Conservation (phyloP, 129 eudicot genomes). For the Lonicera japonica region DNA sequence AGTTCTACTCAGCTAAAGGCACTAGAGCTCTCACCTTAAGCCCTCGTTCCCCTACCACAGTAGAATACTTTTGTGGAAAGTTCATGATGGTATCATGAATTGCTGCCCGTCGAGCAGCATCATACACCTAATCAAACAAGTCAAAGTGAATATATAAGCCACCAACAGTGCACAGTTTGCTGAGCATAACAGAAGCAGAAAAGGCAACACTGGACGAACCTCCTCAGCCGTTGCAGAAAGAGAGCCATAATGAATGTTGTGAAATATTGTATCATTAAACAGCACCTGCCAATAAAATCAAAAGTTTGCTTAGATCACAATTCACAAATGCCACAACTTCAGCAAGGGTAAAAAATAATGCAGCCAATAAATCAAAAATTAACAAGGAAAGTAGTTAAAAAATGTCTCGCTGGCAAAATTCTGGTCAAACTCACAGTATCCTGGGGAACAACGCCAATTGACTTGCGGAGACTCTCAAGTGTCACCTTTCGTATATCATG, state of each 20-base stretch:
- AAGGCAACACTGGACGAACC: slow-evolving; percentile 31
- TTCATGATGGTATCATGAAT: slow-evolving; percentile 96
- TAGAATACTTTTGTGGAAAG: slow-evolving; percentile 76
- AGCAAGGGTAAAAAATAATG: too few species aligned
- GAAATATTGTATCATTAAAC: slow-evolving; percentile 90
- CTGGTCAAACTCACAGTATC: slow-evolving; percentile 64
- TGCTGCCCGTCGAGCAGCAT: slow-evolving; percentile 85
- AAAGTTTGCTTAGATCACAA: slow-evolving; percentile 8
- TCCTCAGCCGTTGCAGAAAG: slow-evolving; percentile 81
- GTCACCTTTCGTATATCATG: slow-evolving; percentile 77
- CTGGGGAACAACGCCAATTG: slow-evolving; percentile 94
- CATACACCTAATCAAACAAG: slow-evolving; percentile 66
- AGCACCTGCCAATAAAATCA: slow-evolving; percentile 56
- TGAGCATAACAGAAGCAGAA: neutral
- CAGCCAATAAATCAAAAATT: too few species aligned
- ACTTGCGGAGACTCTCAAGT: slow-evolving; percentile 75
- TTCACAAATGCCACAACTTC: too few species aligned
- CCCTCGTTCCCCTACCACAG: slow-evolving; percentile 93
- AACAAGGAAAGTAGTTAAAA: too few species aligned
- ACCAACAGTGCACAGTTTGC: neutral
- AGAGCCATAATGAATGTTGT: slow-evolving; percentile 89
- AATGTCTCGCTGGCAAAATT: neutral
- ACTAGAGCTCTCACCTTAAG: slow-evolving; percentile 54
- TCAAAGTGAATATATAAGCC: slow-evolving; percentile 9
- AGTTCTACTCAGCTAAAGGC: neutral